Evolutionary conservation across 352 stramenopile genomes (phyloP).

Genomic region (Pythium monospermum): DNA sequence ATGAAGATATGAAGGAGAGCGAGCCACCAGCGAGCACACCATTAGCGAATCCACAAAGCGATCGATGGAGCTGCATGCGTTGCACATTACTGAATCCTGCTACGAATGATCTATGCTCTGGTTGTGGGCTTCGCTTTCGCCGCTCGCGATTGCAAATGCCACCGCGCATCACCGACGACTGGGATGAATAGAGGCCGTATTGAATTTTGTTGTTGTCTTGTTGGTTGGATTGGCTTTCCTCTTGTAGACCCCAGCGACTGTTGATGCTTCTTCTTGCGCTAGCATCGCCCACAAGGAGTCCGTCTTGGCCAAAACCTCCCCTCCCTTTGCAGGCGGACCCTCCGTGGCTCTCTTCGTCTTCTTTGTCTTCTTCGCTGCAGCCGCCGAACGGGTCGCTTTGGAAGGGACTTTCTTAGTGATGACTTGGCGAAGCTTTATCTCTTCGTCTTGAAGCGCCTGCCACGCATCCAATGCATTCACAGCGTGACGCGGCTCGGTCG

Average conservation of each 20-base stretch:
- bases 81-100: constrained; percentile 75
- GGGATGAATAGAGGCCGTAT: constrained; percentile 30
- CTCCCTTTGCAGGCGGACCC: neutral
- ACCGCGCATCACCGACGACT: constrained; percentile 40
- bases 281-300: constrained; percentile 26
- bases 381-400: neutral
- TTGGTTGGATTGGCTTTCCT: constrained; percentile 1
- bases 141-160: constrained; percentile 41
- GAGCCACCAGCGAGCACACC: too few relatives aligned
- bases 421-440: constrained; percentile 26
- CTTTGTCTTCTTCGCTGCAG: neutral
- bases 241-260: constrained; percentile 17
- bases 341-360: neutral
- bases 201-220: constrained; percentile 1
- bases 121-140: constrained; percentile 67
- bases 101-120: constrained; percentile 47
- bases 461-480: constrained; percentile 25
- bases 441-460: constrained; percentile 49
- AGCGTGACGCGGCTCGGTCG: neutral
- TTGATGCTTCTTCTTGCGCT: constrained; percentile 22
- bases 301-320: constrained; percentile 19
- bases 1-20: constrained; percentile 47
- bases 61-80: constrained; percentile 60
- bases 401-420: neutral
- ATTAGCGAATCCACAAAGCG: too few relatives aligned